A percentile compares a stretch with the other conserved stretches of the same genome.
phyloP scores from a whole-genome alignment of 2,329 filamentous ascomycete genomes.

The Aspergillus tamarii region DNA sequence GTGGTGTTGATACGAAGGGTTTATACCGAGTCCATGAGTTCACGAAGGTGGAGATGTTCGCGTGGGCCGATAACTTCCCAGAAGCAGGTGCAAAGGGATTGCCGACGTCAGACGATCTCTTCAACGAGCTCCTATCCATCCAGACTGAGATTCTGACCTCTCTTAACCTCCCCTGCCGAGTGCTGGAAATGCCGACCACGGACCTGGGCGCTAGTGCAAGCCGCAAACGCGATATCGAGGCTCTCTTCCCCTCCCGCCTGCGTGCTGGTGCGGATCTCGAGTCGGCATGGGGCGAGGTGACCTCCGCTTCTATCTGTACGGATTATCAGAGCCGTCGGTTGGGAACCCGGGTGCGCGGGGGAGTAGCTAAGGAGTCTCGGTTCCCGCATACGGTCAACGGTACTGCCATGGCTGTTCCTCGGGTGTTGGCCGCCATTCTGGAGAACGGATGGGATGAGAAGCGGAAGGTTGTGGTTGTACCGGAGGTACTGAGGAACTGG shows the following conservation, averaged over 20 bases:
- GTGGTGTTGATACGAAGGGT: constrained; percentile 89
- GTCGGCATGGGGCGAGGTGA: constrained; percentile 89
- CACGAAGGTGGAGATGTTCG: constrained; percentile 97
- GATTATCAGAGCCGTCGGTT: constrained; percentile 90
- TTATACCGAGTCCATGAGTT: constrained; percentile 98
- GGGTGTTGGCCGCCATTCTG: constrained; percentile 83
- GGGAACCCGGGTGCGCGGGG: constrained; percentile 69
- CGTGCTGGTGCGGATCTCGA: constrained; percentile 42
- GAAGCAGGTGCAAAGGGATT: constrained; percentile 14
- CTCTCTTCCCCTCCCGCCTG: constrained; percentile 81
- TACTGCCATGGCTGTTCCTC: constrained; percentile 86
- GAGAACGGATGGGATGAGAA: constrained; percentile 87
- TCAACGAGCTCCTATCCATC: constrained; percentile 83
- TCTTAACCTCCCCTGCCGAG: constrained; percentile 79
- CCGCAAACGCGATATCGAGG: constrained; percentile 91
- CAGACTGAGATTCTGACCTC: constrained; percentile 80
- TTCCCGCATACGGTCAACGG: constrained; percentile 94
- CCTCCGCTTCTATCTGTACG: constrained; percentile 85
- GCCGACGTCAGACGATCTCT: constrained; percentile 54
- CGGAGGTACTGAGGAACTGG: constrained; percentile 77
- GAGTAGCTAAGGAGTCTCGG: constrained; percentile 52
- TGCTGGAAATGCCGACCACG: constrained; percentile 87
- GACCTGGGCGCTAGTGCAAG: constrained; percentile 88
- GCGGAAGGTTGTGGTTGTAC: constrained; percentile 69
- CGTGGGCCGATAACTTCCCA: constrained; percentile 72